Percentiles rank a stretch among this genome's conserved stretches.
Evolutionary conservation across 1,284 basidiomycete genomes (phyloP).

Genomic region (Pyrrhoderma noxium): DNA sequence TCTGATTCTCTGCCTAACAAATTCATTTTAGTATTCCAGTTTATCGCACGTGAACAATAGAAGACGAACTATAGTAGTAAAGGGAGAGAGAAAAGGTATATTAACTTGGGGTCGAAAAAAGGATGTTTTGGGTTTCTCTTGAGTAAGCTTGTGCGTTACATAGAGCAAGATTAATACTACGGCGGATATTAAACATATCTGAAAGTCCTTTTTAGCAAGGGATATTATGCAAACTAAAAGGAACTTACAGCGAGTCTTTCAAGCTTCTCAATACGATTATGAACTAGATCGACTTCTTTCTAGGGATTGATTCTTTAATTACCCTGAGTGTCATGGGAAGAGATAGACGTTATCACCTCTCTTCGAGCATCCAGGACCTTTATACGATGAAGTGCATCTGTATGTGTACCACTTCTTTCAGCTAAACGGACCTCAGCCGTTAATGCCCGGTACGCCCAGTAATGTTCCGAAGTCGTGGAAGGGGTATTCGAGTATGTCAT

Average conservation of each 20-base stretch:
- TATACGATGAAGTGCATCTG: not conserved
- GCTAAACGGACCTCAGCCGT: slow-evolving; percentile 12
- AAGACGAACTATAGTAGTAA: slow-evolving; percentile 16
- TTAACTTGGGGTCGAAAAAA: slow-evolving; percentile 15
- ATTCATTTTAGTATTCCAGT: not conserved
- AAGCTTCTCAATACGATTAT: not conserved
- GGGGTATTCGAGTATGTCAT: not conserved
- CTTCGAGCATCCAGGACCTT: not conserved
- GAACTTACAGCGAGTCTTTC: slow-evolving; percentile 11
- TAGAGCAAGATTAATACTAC: slow-evolving; percentile 5
- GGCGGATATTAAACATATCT: slow-evolving; percentile 12
- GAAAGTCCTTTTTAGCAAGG: not conserved
- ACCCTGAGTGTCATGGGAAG: not conserved
- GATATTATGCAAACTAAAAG: not conserved
- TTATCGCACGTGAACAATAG: not conserved
- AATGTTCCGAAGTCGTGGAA: slow-evolving; percentile 4
- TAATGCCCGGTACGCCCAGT: slow-evolving; percentile 16
- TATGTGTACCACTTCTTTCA: slow-evolving; percentile 1
- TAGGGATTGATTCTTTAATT: not conserved
- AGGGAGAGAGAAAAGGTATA: slow-evolving; percentile 16
- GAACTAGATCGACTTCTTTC: not conserved
- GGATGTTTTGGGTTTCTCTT: not conserved
- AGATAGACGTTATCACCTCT: not conserved
- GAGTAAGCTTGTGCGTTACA: slow-evolving; percentile 3
- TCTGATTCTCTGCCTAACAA: slow-evolving; percentile 13